Conservation (phyloP, 768 basidiomycete species). For the Macrolepiota albuminosa region DNA sequence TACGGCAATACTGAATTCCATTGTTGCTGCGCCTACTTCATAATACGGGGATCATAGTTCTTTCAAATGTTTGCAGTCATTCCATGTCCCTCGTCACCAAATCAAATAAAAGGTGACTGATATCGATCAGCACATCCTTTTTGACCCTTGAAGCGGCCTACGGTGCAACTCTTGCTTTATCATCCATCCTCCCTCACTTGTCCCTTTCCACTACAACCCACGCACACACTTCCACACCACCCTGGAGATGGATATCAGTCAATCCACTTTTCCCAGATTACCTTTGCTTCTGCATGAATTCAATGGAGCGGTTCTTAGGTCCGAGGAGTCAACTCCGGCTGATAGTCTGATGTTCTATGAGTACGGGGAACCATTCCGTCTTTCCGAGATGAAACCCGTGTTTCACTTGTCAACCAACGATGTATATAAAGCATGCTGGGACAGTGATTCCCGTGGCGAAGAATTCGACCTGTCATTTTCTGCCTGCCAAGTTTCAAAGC, state of each 20-base stretch:
- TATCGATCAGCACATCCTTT: constrained; percentile 15
- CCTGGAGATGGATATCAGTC: constrained; percentile 3
- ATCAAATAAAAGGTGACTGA: constrained; percentile 21
- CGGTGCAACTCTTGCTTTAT: constrained; percentile 1
- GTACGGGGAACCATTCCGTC: constrained; percentile 16
- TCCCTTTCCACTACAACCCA: not conserved
- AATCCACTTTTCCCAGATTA: constrained; percentile 7
- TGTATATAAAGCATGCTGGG: constrained; percentile 10
- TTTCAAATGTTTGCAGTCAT: constrained; percentile 21
- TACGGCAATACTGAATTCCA: constrained; percentile 26
- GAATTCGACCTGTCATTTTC: not conserved
- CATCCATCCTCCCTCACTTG: constrained; percentile 1
- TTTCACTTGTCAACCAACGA: constrained; percentile 9
- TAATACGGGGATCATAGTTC: constrained; percentile 13
- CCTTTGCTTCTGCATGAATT: constrained; percentile 3
- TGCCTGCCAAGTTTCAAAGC: not conserved
- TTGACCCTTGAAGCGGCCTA: constrained; percentile 15
- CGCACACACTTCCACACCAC: not conserved
- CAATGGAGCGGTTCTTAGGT: not conserved
- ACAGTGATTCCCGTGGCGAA: not conserved
- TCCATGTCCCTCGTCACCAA: constrained; percentile 24
- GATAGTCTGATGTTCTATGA: constrained; percentile 17
- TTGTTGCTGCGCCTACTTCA: constrained; percentile 28
- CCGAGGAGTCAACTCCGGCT: constrained; percentile 11
- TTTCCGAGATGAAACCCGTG: constrained; percentile 13